These are phyloP conservation scores for Adiantum capillusveneris DNA, from an alignment of 75 land plant species.

Conservation along the genomic window DNA sequence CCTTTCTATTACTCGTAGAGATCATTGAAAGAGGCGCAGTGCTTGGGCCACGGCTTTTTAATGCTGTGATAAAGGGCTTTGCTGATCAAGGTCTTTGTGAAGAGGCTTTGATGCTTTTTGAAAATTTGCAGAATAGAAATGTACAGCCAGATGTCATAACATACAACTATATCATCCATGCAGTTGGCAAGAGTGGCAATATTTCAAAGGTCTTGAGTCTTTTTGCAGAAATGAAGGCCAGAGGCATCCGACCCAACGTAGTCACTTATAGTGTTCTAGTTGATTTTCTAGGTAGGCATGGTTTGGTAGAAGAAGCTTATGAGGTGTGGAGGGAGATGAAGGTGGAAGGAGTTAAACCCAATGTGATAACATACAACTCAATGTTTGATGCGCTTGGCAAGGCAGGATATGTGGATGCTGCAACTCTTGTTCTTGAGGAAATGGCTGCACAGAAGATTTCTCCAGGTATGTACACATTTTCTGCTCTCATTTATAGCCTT, in stretches of 20 bases:
- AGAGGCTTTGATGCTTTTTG: conserved; percentile 54
- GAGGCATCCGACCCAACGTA: conserved; percentile 24
- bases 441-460: conserved; percentile 7
- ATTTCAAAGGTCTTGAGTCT: conserved; percentile 50
- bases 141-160: conserved; percentile 56
- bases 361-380: conserved; percentile 47
- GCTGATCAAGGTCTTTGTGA: conserved; percentile 11
- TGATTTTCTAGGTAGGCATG: conserved; percentile 12
- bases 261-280: conserved; percentile 69
- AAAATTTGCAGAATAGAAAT: conserved; percentile 26
- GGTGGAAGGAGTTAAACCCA: conserved; percentile 53
- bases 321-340: conserved; percentile 47
- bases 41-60: background rate
- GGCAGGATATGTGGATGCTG: conserved; percentile 29
- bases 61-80: conserved; percentile 6
- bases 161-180: conserved; percentile 55
- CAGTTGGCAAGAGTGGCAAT: conserved; percentile 61
- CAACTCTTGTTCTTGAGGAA: conserved; percentile 9
- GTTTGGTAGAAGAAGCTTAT: conserved; percentile 16
- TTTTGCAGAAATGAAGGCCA: conserved; percentile 40
- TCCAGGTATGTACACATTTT: conserved; percentile 29
- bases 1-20: background rate
- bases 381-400: conserved; percentile 56
- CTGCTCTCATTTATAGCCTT: conserved; percentile 19
- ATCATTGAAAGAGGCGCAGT: conserved; percentile 2